A percentile compares a stretch with the other conserved stretches of the same genome.
These are phyloP conservation scores for Fusarium fujikuroi DNA, from an alignment of 2,329 filamentous ascomycete genomes.

Conservation along the genomic window DNA sequence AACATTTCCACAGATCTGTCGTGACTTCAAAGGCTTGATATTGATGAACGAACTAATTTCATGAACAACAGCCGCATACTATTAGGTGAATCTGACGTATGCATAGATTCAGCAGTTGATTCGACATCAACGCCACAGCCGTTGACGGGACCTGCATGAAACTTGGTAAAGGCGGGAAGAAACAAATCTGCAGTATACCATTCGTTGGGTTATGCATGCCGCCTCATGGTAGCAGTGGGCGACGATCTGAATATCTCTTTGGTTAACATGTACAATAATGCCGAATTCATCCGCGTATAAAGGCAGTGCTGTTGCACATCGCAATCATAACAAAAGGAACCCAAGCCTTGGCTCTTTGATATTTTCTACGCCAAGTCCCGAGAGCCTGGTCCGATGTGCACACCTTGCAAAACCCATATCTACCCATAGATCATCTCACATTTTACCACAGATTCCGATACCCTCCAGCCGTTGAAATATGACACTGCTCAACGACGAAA, in stretches of 20 bases:
- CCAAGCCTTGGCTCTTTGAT: conserved; percentile 9
- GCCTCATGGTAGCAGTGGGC: neutral
- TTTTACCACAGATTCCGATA: neutral
- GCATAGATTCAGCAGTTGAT: neutral
- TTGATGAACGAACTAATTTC: neutral
- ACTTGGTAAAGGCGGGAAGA: neutral
- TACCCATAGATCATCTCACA: neutral
- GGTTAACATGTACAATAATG: neutral
- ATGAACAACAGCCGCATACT: neutral
- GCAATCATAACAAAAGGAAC: conserved; percentile 14
- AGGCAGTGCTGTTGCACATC: conserved; percentile 27
- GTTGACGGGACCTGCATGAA: conserved; percentile 16
- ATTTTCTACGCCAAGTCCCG: neutral
- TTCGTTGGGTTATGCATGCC: neutral
- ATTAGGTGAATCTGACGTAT: neutral
- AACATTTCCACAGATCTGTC: neutral
- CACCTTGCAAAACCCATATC: neutral
- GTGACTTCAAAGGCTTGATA: neutral
- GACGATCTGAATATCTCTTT: conserved; percentile 26
- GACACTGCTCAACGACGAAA: conserved; percentile 14
- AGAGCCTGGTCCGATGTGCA: neutral
- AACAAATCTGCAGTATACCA: neutral
- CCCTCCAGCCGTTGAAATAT: neutral
- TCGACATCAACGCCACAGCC: conserved; percentile 1
- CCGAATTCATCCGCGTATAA: conserved; percentile 1